These are phyloP conservation scores for Cyberlindnera euphorbiae DNA, from an alignment of 805 yeast genomes.

Conservation along the genomic window DNA sequence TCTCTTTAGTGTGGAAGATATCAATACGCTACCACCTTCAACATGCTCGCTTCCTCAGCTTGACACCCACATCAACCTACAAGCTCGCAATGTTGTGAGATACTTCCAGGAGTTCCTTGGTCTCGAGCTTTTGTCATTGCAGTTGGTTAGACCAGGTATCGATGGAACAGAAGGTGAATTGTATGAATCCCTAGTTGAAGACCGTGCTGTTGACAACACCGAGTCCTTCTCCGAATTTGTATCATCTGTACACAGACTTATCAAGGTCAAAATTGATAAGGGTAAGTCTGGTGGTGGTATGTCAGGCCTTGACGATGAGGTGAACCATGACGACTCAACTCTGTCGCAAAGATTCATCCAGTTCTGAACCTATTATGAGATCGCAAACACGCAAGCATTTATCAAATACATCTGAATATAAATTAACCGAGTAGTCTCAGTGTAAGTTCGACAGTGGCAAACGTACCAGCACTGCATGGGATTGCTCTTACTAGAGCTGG, in stretches of 20 bases:
- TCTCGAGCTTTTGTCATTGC: conserved; percentile 42
- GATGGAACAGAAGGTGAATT: conserved; percentile 47
- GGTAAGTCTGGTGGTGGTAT: conserved; percentile 26
- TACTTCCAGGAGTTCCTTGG: conserved; percentile 45
- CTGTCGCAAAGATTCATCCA: conserved; percentile 18
- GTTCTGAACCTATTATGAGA: no score
- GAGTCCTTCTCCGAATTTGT: conserved; percentile 64
- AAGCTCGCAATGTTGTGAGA: conserved; percentile 59
- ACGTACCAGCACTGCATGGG: conserved; percentile 70
- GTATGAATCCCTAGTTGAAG: conserved; percentile 67
- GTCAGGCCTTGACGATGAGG: no score
- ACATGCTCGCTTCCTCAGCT: conserved; percentile 60
- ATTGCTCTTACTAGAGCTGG: conserved; percentile 58
- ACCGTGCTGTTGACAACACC: conserved; percentile 49
- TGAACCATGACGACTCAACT: conserved; percentile 22
- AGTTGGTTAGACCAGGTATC: conserved; percentile 57
- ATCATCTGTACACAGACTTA: conserved; percentile 59
- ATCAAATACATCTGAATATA: conserved; percentile 12
- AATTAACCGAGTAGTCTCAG: conserved; percentile 34
- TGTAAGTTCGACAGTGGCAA: conserved; percentile 70
- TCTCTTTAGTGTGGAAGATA: conserved; percentile 58
- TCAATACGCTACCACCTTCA: conserved; percentile 22
- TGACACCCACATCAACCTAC: conserved; percentile 62
- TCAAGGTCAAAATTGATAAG: conserved; percentile 47
- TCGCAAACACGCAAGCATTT: no score